Evolutionary conservation across 1,284 basidiomycete genomes (phyloP).

Genomic region (Boletellus deceptivus): DNA sequence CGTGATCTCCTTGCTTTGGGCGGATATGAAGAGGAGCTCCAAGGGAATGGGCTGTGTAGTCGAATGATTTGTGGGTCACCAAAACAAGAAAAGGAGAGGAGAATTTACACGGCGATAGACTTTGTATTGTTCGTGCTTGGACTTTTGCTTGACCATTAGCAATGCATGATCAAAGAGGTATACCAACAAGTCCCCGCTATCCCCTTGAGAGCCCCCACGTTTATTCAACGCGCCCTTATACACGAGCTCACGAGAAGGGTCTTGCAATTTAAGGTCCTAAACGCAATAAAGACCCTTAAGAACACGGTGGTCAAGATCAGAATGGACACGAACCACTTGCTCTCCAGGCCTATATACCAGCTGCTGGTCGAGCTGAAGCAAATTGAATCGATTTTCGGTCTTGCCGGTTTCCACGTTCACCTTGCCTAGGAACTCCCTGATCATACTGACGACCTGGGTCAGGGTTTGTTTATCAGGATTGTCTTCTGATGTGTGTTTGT

Average conservation of each 20-base stretch:
- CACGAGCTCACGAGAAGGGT: conserved; percentile 75
- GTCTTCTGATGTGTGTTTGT: conserved; percentile 92
- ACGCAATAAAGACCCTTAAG: conserved; percentile 5
- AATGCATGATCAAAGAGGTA: conserved; percentile 98
- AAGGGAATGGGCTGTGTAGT: conserved; percentile 84
- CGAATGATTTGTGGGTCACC: conserved; percentile 7
- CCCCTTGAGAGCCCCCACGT: conserved; percentile 75
- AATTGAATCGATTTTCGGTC: conserved; percentile 62
- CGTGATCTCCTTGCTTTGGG: conserved; percentile 45
- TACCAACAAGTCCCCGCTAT: conserved; percentile 86
- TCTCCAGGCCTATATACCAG: conserved; percentile 75
- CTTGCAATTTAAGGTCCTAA: conserved; percentile 79
- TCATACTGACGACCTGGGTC: conserved; percentile 75
- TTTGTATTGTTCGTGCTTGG: conserved; percentile 90
- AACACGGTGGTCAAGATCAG: not conserved
- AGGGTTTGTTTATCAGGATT: conserved; percentile 84
- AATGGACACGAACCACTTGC: conserved; percentile 52
- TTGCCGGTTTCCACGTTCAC: conserved; percentile 79
- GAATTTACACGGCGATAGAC: conserved; percentile 86
- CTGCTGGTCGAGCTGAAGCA: conserved; percentile 78
- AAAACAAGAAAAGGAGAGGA: conserved; percentile 1
- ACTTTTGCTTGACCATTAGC: conserved; percentile 92
- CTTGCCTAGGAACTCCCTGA: conserved; percentile 82
- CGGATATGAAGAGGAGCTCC: conserved; percentile 85
- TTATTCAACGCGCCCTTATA: conserved; percentile 95